Evolutionary conservation across 140 eudicot species (phyloP), one percentile per base, ranked within the genome.

Genomic region (Cichorium intybus): DNA sequence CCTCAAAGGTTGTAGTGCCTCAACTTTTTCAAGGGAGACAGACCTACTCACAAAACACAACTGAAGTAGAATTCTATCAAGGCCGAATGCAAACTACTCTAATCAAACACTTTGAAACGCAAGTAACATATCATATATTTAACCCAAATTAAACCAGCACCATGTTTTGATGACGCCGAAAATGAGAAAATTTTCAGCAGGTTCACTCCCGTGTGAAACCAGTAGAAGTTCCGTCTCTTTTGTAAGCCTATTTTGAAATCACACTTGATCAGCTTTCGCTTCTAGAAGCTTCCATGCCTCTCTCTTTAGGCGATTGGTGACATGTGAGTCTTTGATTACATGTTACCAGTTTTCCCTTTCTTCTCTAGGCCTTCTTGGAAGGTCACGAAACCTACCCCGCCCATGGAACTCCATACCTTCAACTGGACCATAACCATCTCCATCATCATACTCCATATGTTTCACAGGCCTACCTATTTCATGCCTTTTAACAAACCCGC

Each of bases 391-490:
- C 60, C 82, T 58, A 33, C 28, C 69, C 24, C 69, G 56, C 18
- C 71, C 79, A 24, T 67, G 61, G 29, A 78, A 68, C 24, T 60
- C 74, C 69, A 59, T n/a, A 14, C 49, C 57, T 22, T 78, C 72
- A 11, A 39, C 68, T 7, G 74, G 71, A 35, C 54, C 43, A 10
- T 18, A 67, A 33, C 62, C 47, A 22, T 64, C 75, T 16, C 69
- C 77, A 3, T 47, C 72, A 17, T 60, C 52, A 31, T 61, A 71
- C n/a, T 49, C 73, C 5, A 59, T 22, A 69, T 60, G 68, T 18
- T 75, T 65, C 24, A 35, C 26, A 4, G 69, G 47, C 12, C 72
- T 14, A 53, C 57, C 56, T 58, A 64, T 51, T 51, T 80, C 60
- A 7, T 62, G 60, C 0, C 68, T 68, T 45, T 68, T 73, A 43